Percentiles rank a stretch among this genome's conserved stretches.
Conservation (phyloP, 2,329 filamentous ascomycete species). For the Cladosporium colombiae region DNA sequence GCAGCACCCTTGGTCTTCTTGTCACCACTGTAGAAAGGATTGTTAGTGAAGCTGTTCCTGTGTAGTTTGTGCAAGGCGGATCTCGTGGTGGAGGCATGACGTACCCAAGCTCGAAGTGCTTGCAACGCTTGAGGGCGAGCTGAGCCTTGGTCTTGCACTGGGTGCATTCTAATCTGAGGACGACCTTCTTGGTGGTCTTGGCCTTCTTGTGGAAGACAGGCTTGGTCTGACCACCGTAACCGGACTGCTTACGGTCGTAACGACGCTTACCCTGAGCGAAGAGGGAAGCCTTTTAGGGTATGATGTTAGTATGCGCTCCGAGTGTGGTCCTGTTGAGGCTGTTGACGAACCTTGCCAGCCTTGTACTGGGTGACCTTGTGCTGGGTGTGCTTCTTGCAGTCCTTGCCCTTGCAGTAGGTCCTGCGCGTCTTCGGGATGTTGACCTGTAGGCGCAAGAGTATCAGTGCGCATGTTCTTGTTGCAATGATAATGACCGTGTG, state of each 20-base stretch:
- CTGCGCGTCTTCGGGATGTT: slow-evolving; percentile 98
- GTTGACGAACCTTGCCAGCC: slow-evolving; percentile 73
- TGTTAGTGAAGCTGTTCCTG: slow-evolving; percentile 44
- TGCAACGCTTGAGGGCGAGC: slow-evolving; percentile 98
- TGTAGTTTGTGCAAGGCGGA: neutral
- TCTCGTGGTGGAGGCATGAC: slow-evolving; percentile 42
- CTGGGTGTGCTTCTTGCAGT: slow-evolving; percentile 76
- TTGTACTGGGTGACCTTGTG: slow-evolving; percentile 97
- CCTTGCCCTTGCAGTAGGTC: slow-evolving; percentile 97
- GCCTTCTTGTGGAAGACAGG: slow-evolving; percentile 99
- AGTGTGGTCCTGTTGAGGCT: neutral
- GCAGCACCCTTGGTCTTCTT: slow-evolving; percentile 99
- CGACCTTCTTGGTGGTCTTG: slow-evolving; percentile 99
- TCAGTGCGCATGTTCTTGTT: slow-evolving; percentile 14
- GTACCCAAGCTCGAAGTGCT: slow-evolving; percentile 99
- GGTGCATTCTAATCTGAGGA: slow-evolving; percentile 96
- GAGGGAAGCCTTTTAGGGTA: slow-evolving; percentile 68
- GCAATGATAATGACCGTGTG: slow-evolving; percentile 13
- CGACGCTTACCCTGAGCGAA: slow-evolving; percentile 99
- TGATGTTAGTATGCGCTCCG: slow-evolving; percentile 20
- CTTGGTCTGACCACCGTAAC: slow-evolving; percentile 99
- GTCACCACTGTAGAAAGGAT: slow-evolving; percentile 73
- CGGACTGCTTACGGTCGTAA: slow-evolving; percentile 98
- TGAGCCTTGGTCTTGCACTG: slow-evolving; percentile 98
- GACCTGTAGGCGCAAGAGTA: slow-evolving; percentile 60